phyloP scores from a whole-genome alignment of 176 grass and related monocot species.

The Eleusine indica region DNA sequence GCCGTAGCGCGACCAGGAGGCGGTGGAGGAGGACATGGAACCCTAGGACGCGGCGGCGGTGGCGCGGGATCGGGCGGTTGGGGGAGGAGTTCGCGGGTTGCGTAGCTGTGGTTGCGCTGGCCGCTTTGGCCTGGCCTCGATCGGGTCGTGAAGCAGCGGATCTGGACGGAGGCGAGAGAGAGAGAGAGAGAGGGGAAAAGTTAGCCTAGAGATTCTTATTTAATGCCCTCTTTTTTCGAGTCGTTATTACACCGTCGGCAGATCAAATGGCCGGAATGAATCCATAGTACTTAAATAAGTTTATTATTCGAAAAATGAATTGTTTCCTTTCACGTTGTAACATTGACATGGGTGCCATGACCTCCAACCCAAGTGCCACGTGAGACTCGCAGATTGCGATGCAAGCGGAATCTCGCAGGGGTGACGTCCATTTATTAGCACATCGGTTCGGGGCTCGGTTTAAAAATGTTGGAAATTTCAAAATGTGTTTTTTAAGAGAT shows the following conservation, averaged over 20 bases:
- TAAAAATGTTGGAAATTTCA: too few relatives aligned
- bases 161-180: conserved; percentile 26
- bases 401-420: neutral
- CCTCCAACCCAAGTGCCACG: neutral
- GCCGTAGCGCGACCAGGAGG: conserved; percentile 63
- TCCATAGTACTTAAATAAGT: neutral
- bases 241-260: conserved; percentile 27
- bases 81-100: conserved; percentile 26
- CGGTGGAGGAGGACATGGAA: conserved; percentile 55
- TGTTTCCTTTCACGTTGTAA: neutral
- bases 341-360: neutral
- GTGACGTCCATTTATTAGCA: too few relatives aligned
- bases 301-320: neutral
- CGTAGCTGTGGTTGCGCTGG: conserved; percentile 6
- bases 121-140: conserved; percentile 22
- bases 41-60: conserved; percentile 14
- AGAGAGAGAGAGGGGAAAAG: neutral
- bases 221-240: neutral
- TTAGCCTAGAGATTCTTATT: conserved; percentile 22
- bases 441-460: too few relatives aligned
- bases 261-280: neutral
- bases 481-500: too few relatives aligned
- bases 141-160: conserved; percentile 36
- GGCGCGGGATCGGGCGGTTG: conserved; percentile 29
- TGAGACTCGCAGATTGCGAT: neutral